Evolutionary conservation across 306 rosid genomes (phyloP).

Genomic region (Acacia melanoxylon): DNA sequence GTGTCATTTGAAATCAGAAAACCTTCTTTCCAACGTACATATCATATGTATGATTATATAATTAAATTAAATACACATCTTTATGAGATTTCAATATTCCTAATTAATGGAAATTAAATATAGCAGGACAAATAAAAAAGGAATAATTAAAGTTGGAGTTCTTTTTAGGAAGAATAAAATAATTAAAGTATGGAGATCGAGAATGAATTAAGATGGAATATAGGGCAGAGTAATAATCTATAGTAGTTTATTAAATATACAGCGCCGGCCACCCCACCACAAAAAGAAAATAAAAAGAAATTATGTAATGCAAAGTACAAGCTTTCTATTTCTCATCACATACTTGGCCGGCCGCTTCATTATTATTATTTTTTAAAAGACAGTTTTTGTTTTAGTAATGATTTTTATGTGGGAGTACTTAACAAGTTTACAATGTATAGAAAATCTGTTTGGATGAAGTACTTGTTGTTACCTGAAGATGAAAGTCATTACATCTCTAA

Average conservation of each 20-base stretch:
- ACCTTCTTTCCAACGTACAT: background rate
- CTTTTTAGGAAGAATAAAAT: conserved; percentile 26
- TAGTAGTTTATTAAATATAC: background rate
- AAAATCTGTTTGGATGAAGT: too few species aligned
- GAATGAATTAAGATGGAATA: background rate
- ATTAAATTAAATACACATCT: background rate
- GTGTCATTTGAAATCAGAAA: background rate
- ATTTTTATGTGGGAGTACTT: too few species aligned
- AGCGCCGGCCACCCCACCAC: background rate
- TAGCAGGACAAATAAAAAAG: background rate
- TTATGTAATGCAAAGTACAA: conserved; percentile 38
- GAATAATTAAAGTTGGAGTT: conserved; percentile 39
- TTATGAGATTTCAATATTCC: background rate
- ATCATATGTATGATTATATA: background rate
- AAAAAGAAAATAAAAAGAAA: background rate
- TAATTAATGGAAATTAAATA: background rate
- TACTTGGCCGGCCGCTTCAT: background rate
- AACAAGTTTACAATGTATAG: too few species aligned
- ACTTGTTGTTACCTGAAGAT: too few species aligned
- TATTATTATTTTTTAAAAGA: too few species aligned
- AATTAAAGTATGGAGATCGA: background rate
- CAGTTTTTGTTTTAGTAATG: too few species aligned
- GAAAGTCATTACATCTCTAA: too few species aligned
- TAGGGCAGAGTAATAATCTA: background rate
- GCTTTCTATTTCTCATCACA: conserved; percentile 38